Evolutionary conservation across 306 rosid genomes (phyloP).

Genomic region (Lathyrus oleraceus): DNA sequence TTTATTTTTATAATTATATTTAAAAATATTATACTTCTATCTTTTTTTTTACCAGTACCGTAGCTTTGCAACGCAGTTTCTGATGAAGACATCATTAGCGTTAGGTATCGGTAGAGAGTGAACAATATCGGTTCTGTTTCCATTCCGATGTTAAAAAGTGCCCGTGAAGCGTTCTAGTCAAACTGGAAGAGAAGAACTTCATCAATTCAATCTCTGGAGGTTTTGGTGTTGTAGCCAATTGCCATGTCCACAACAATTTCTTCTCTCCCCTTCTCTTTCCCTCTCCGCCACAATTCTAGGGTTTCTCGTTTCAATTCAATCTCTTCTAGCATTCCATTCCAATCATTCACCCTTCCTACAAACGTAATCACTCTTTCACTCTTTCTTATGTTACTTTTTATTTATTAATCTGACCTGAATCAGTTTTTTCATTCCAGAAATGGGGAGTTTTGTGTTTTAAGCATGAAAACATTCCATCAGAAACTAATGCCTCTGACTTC

Average conservation of each 20-base stretch:
- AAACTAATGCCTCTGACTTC: conserved; percentile 31
- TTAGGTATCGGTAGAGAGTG: too few relatives aligned
- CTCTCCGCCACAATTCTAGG: conserved; percentile 35
- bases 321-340: conserved; percentile 24
- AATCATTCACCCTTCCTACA: conserved; percentile 27
- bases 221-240: too few relatives aligned
- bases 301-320: conserved; percentile 31
- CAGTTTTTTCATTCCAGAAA: conserved; percentile 40
- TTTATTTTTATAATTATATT: too few relatives aligned
- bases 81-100: too few relatives aligned
- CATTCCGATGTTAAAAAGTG: too few relatives aligned
- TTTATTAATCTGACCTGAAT: conserved; percentile 18
- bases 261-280: conserved; percentile 34
- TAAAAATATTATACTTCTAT: too few relatives aligned
- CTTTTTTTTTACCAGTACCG: too few relatives aligned
- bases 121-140: too few relatives aligned
- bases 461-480: conserved; percentile 41
- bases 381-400: background rate
- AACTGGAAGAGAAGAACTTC: too few relatives aligned
- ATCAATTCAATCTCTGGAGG: too few relatives aligned
- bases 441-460: conserved; percentile 44
- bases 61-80: too few relatives aligned
- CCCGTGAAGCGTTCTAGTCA: too few relatives aligned
- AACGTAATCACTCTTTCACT: conserved; percentile 25
- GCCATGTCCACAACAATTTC: conserved; percentile 27